These are phyloP conservation scores for Spiromastix sp. DNA, from an alignment of 2,329 filamentous ascomycete species.

Conservation along the genomic window DNA sequence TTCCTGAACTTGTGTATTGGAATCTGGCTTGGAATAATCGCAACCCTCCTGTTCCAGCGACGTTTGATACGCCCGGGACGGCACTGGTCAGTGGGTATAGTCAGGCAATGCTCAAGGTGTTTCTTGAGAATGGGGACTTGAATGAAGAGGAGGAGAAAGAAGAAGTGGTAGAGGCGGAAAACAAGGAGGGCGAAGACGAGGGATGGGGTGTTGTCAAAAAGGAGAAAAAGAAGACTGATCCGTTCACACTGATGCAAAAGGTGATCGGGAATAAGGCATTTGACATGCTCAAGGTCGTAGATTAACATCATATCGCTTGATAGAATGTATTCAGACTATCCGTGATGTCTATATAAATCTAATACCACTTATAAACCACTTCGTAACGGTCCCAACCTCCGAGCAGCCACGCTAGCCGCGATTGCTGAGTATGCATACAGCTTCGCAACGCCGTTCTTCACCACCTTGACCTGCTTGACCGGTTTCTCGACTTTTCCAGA, in stretches of 20 bases:
- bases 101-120: conserved; percentile 48
- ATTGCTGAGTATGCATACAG: no score
- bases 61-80: conserved; percentile 8
- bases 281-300: conserved; percentile 45
- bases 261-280: conserved; percentile 46
- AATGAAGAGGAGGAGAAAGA: conserved; percentile 24
- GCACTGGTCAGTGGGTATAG: conserved; percentile 9
- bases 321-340: no score
- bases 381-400: no score
- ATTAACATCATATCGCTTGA: conserved; percentile 26
- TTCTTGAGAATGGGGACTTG: conserved; percentile 37
- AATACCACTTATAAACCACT: no score
- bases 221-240: conserved; percentile 24
- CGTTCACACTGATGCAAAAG: conserved; percentile 36
- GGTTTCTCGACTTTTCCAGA: no score
- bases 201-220: conserved; percentile 9
- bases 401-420: no score
- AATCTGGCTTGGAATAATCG: conserved; percentile 1
- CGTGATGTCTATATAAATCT: no score
- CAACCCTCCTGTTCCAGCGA: conserved; percentile 7
- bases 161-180: conserved; percentile 15
- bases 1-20: conserved; percentile 43
- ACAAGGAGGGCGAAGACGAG: conserved; percentile 6
- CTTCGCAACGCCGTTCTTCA: no score
- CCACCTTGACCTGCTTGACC: no score